Evolutionary conservation across 805 yeast genomes (phyloP), one percentile per base, ranked within the genome.

Genomic region (Cyberlindnera mrakii): DNA sequence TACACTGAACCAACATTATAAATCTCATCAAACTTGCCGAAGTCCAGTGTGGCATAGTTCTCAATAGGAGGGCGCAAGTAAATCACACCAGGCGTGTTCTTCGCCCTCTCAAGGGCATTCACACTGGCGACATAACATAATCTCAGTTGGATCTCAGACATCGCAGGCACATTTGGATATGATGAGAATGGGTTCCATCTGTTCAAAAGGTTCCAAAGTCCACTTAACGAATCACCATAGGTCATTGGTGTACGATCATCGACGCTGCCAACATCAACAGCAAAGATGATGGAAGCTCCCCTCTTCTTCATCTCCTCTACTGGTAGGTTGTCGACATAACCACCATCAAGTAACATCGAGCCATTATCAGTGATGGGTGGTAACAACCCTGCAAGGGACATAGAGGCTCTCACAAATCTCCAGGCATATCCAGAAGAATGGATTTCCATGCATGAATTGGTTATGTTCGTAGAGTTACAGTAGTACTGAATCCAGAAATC

Each of bases 51-150:
- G 0, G 90, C 96, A 60, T 81, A 91, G 48, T 78, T 74, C 53
- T 91, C 97, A 54, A 93, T 85, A 0, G 99, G 99, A 4, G 99
- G 99, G 37, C 99, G 74, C 51, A 89, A 68, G 58, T 91, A 91
- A 7, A 85, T 68, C 11, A 93, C 91, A 0, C 96, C 96, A 0
- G 88, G 84, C 0, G 89, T 82, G 25, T 61, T 68, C 59, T 91
- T 93, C 2, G 96, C 97, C 45, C 75, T 72, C 55, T 91, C 96
- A 39, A 93, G 67, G 0, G 97, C 97, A 64, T 86, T 85, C 1
- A 91, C 99, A 40, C 96, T 86, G 0, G 96, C 86, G 33, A 91
- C 99, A 60, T 93, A 91, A 0, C 97, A 96, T 47, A 91, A 68
- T 44, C 98, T 71, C 68, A 88, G 75, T 65, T 91, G 99, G 46